These are phyloP conservation scores for Umbelopsis isabellina DNA, from an alignment of 192 early-diverging fungal species.

Conservation along the genomic window DNA sequence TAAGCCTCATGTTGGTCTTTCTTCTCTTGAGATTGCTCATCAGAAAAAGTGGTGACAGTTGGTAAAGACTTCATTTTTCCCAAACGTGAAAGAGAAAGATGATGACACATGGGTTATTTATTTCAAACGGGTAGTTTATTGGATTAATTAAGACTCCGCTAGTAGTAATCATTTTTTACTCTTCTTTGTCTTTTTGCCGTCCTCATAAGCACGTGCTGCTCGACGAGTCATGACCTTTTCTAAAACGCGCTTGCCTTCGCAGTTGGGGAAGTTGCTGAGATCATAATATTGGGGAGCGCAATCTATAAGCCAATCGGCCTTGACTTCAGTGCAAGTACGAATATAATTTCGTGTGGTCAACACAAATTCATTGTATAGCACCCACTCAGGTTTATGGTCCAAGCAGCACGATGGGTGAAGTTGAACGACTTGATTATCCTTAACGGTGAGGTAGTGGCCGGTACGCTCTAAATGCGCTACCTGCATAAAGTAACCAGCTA, in stretches of 20 bases:
- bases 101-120: conserved; percentile 8
- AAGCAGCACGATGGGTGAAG: conserved; percentile 92
- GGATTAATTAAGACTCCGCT: not conserved
- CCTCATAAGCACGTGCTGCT: conserved; percentile 38
- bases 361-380: conserved; percentile 99
- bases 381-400: conserved; percentile 96
- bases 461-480: conserved; percentile 92
- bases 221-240: conserved; percentile 69
- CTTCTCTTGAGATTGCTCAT: not conserved
- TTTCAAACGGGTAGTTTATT: not conserved
- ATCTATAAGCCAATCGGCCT: conserved; percentile 84
- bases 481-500: conserved; percentile 98
- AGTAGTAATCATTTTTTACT: conserved; percentile 27
- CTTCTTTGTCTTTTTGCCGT: conserved; percentile 52
- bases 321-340: conserved; percentile 88
- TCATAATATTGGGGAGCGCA: conserved; percentile 93
- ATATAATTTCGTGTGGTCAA: conserved; percentile 96
- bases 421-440: conserved; percentile 95
- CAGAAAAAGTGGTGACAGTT: not conserved
- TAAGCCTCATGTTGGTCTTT: not conserved
- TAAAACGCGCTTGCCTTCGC: conserved; percentile 86
- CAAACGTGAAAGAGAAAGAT: not conserved
- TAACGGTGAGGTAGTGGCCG: conserved; percentile 88
- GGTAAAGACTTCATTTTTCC: conserved; percentile 10
- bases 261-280: conserved; percentile 86